Base-by-base conservation (phyloP, 805 yeast genomes). In the Saccharomycopsis fibuligera region DNA sequence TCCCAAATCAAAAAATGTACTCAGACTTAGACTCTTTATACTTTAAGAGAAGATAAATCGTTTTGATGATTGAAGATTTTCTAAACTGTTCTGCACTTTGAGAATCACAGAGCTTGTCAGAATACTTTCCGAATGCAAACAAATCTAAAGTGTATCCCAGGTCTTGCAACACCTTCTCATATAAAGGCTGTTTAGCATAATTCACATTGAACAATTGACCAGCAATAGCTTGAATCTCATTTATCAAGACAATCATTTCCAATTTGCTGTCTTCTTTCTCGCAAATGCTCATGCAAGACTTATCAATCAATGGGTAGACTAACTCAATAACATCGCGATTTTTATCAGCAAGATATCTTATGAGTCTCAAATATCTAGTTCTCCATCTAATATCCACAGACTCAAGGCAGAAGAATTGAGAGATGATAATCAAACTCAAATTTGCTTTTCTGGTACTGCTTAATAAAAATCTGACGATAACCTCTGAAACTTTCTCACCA, bases 291-390 rank as follows among this genome's bases (percentile, higher is more conserved):
- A 30, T 5, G n/a, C 35, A 40, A 14, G 19, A 14, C 16, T 47
- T 14, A 16, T 29, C 25, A n/a, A 47, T 42, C 3, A 47, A 4
- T 21, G 50, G 50, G 30, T 42, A 49, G 4, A 36, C 29, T 9
- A 49, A 38, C 10, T 41, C 50, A 2, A 45, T 22, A 6, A 49
- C 14, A 4, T 30, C 24, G 8, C 39, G 21, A 3, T 35, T 33
- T 16, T 16, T 19, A 6, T 25, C n/a, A 3, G 40, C 40, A 9
- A 49, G 23, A 17, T 41, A 29, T 24, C n/a, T 45, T 2, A 49
- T 6, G 19, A 49, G 36, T 23, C 25, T 24, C 23, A 49, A 21
- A 19, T 24, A 49, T 14, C 49, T 30, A 9, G 25, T 21, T 27
- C 35, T 41, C 41, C 29, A 49, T 12, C 27, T 35, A 19, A 42